Conservation (phyloP, 73 alveolate species). For the Tetrahymena borealis region DNA sequence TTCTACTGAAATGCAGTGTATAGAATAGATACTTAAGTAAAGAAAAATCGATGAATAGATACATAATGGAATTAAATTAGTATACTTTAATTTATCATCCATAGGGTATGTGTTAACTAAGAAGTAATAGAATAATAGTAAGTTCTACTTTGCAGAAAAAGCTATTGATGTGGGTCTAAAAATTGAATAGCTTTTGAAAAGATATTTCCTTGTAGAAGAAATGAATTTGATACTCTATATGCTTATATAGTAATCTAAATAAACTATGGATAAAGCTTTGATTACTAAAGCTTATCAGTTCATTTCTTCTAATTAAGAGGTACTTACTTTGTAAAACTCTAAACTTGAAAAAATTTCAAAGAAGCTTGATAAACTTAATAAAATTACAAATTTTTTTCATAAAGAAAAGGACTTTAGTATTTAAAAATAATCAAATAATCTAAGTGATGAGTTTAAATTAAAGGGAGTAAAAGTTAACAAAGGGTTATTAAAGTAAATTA, state of each 20-base stretch:
- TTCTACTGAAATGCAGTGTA: no score
- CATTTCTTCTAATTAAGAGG: not conserved
- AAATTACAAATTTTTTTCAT: not conserved
- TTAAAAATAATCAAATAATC: no score
- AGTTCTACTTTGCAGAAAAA: not conserved
- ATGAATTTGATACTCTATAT: not conserved
- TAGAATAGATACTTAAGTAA: no score
- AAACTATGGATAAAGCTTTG: not conserved
- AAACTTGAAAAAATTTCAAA: not conserved
- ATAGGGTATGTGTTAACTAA: not conserved
- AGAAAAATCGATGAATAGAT: not conserved
- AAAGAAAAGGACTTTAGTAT: not conserved
- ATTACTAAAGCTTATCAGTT: not conserved
- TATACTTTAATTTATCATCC: not conserved
- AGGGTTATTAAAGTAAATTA: no score
- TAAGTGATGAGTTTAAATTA: no score
- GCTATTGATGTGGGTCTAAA: not conserved
- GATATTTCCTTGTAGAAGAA: not conserved
- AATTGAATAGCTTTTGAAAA: not conserved
- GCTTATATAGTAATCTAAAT: not conserved
- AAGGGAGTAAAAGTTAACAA: no score
- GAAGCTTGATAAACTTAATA: not conserved
- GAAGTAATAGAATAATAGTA: not conserved
- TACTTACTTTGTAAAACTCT: not conserved
- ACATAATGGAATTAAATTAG: not conserved